Evolutionary conservation across 495 filamentous ascomycete species (phyloP).

Genomic region (Parachaetomium inaequale): DNA sequence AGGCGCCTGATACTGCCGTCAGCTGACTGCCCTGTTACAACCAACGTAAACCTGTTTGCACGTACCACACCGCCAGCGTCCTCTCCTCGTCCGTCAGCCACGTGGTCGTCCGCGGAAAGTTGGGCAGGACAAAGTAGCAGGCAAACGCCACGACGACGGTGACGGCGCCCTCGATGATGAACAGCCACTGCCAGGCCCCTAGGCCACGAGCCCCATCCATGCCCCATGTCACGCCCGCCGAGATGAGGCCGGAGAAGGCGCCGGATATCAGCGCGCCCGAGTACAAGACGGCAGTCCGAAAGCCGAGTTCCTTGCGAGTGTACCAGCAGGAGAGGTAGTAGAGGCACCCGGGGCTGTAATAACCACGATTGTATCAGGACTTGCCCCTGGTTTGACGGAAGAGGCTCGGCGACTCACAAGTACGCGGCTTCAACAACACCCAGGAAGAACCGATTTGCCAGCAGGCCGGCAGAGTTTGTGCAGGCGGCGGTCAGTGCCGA

Average conservation of each 20-base stretch:
- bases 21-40: no score
- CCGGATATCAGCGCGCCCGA: constrained; percentile 60
- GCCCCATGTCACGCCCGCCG: constrained; percentile 52
- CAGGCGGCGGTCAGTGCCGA: constrained; percentile 59
- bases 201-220: constrained; percentile 48
- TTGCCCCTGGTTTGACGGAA: not conserved
- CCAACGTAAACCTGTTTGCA: no score
- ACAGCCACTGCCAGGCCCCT: constrained; percentile 61
- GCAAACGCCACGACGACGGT: constrained; percentile 45
- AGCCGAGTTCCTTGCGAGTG: constrained; percentile 54
- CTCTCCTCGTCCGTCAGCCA: constrained; percentile 71
- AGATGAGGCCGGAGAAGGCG: constrained; percentile 61
- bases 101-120: constrained; percentile 72
- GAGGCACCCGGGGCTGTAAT: constrained; percentile 40
- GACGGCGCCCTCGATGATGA: constrained; percentile 71
- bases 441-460: constrained; percentile 67
- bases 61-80: constrained; percentile 19
- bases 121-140: constrained; percentile 63
- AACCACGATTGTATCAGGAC: not conserved
- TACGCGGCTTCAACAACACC: constrained; percentile 58
- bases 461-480: constrained; percentile 58
- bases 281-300: constrained; percentile 58
- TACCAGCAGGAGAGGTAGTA: constrained; percentile 61
- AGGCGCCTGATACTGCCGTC: constrained; percentile 40
- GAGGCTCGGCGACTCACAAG: constrained; percentile 35